Conservation (phyloP, 2,329 filamentous ascomycete genomes). For the Bipolaris zeicola region DNA sequence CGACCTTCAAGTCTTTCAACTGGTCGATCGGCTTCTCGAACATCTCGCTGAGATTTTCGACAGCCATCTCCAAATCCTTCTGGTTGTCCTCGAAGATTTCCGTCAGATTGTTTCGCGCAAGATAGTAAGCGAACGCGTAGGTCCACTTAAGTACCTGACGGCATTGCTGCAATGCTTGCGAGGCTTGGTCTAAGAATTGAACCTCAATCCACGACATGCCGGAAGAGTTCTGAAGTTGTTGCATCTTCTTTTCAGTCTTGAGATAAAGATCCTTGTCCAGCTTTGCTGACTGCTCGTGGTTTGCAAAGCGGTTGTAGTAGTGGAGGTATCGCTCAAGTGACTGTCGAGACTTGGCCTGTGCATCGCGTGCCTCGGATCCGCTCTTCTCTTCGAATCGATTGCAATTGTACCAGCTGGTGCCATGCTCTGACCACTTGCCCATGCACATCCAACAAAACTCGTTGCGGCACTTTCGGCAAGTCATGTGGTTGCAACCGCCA, state of each 20-base stretch:
- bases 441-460: constrained; percentile 99
- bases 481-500: constrained; percentile 97
- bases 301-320: constrained; percentile 99
- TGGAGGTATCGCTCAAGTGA: constrained; percentile 96
- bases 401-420: constrained; percentile 99
- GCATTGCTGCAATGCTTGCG: constrained; percentile 91
- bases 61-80: constrained; percentile 95
- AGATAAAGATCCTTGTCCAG: constrained; percentile 94
- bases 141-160: constrained; percentile 99
- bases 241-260: constrained; percentile 99
- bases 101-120: constrained; percentile 93
- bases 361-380: constrained; percentile 85
- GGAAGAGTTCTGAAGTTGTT: constrained; percentile 87
- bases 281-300: constrained; percentile 96
- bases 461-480: constrained; percentile 91
- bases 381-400: constrained; percentile 97
- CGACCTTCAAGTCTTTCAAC: constrained; percentile 84
- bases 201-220: constrained; percentile 99
- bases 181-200: constrained; percentile 92
- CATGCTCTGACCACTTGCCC: constrained; percentile 98
- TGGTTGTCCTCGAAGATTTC: constrained; percentile 99
- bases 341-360: constrained; percentile 86
- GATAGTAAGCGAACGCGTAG: constrained; percentile 97
- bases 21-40: constrained; percentile 96
- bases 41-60: constrained; percentile 97